phyloP scores from a whole-genome alignment of 2,329 filamentous ascomycete species.

The Stylonectria norvegica region DNA sequence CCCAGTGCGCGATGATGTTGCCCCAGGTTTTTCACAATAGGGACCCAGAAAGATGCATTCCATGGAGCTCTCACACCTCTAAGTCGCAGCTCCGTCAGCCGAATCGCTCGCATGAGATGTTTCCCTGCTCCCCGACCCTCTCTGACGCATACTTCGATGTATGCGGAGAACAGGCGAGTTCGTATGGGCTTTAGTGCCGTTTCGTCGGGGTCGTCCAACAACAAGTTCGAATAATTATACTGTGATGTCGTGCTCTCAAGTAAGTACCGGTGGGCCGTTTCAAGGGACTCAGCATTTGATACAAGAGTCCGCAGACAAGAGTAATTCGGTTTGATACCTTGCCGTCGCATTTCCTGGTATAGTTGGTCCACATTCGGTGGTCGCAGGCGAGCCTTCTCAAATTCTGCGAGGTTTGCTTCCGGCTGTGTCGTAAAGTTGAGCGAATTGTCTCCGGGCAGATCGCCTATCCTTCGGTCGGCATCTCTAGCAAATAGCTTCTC shows the following conservation, averaged over 20 bases:
- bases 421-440: conserved; percentile 40
- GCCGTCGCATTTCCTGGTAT: conserved; percentile 54
- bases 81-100: conserved; percentile 27
- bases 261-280: conserved; percentile 49
- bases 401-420: conserved; percentile 55
- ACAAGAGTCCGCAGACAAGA: conserved; percentile 56
- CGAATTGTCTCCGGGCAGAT: conserved; percentile 59
- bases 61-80: conserved; percentile 22
- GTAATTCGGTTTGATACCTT: conserved; percentile 46
- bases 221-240: conserved; percentile 15
- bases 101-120: conserved; percentile 32
- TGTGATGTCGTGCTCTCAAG: conserved; percentile 36
- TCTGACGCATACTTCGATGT: conserved; percentile 38
- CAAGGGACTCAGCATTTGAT: conserved; percentile 45
- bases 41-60: conserved; percentile 32
- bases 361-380: conserved; percentile 59
- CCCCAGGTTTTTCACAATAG: conserved; percentile 33
- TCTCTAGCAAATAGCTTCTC: conserved; percentile 46
- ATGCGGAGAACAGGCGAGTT: conserved; percentile 45
- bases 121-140: conserved; percentile 18
- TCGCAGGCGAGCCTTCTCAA: conserved; percentile 59
- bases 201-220: conserved; percentile 21
- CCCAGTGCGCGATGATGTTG: conserved; percentile 27
- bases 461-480: conserved; percentile 19
- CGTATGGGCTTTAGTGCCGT: conserved; percentile 24